A percentile compares a stretch with the other conserved stretches of the same genome.
These are phyloP conservation scores for Colletotrichum magnum DNA, from an alignment of 2,329 filamentous ascomycete genomes.

Conservation along the genomic window DNA sequence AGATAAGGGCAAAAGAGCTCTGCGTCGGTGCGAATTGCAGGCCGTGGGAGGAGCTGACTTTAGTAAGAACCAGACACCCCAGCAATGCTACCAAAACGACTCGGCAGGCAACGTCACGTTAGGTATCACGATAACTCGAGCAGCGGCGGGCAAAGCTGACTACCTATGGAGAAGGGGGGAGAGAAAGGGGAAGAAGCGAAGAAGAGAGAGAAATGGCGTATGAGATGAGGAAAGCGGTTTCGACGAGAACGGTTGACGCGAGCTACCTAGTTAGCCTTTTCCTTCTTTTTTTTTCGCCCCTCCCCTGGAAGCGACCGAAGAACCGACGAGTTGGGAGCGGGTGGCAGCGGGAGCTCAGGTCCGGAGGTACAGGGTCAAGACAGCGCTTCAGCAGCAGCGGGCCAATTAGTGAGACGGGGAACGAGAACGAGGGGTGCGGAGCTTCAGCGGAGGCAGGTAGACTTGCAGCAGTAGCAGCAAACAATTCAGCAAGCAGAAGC, in stretches of 20 bases:
- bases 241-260: constrained; percentile 3
- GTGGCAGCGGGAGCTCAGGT: constrained; percentile 27
- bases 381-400: constrained; percentile 4
- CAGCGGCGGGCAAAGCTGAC: constrained; percentile 20
- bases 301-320: constrained; percentile 1
- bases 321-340: constrained; percentile 20
- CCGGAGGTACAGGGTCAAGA: constrained; percentile 15
- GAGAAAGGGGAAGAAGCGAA: not conserved
- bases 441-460: constrained; percentile 20
- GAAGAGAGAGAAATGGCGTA: constrained; percentile 19
- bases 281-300: not conserved
- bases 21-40: constrained; percentile 21
- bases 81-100: constrained; percentile 31
- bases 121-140: constrained; percentile 38
- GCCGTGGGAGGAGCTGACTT: constrained; percentile 31
- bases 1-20: constrained; percentile 25
- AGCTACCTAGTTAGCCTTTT: not conserved
- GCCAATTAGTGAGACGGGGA: constrained; percentile 10
- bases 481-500: not conserved
- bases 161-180: not conserved
- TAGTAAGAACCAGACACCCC: constrained; percentile 39
- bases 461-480: constrained; percentile 3
- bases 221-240: not conserved
- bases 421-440: constrained; percentile 10
- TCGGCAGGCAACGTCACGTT: constrained; percentile 37